Evolutionary conservation across 805 yeast species (phyloP), one percentile per base, ranked within the genome.

Genomic region (Zygotorulaspora danielsina): DNA sequence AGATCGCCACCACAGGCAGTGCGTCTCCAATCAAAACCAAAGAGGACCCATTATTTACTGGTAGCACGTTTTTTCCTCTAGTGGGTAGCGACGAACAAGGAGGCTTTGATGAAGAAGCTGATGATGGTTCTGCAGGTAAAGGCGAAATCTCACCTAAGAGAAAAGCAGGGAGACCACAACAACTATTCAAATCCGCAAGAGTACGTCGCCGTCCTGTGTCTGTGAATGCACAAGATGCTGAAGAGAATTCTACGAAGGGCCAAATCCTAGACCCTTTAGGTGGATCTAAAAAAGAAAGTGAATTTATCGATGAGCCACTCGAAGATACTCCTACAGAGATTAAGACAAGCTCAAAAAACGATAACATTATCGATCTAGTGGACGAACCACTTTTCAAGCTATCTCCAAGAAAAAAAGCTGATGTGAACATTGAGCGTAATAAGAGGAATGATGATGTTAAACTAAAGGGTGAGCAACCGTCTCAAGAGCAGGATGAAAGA

Each of bases 141-240:
- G 36, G 41, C 18, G 25, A 57, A 13, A 38, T 57, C 2, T 67
- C 75, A 2, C 72, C 74, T 19, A 61, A 67, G 29, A 67, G 64
- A 45, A 59, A 64, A 25, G 48, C 54, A 29, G 53, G 50, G 8
- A 62, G 68, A 32, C 73, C 72, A 21, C 61, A 67, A 15, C 66
- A 69, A 26, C 57, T 76, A 18, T 68, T 71, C 46, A 68, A 70
- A 42, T 72, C 76, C 1, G 70, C 78, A 29, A 66, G 79, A 46
- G 55, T 61, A 19, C 71, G 73, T 39, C 65, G 73, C 22, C 55
- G 56, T 26, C 63, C 63, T 4, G 19, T 44, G 19, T 13, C 39
- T 11, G 20, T 15, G 11, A 13, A 13, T 10, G n/a, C 39, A 2
- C 18, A 37, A 4, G 7, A 15, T 3, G 21, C 19, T 12, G 18